Evolutionary conservation across 164 flowering plant species (phyloP), one percentile per base, ranked within the genome.

Genomic region (Buxus sempervirens): DNA sequence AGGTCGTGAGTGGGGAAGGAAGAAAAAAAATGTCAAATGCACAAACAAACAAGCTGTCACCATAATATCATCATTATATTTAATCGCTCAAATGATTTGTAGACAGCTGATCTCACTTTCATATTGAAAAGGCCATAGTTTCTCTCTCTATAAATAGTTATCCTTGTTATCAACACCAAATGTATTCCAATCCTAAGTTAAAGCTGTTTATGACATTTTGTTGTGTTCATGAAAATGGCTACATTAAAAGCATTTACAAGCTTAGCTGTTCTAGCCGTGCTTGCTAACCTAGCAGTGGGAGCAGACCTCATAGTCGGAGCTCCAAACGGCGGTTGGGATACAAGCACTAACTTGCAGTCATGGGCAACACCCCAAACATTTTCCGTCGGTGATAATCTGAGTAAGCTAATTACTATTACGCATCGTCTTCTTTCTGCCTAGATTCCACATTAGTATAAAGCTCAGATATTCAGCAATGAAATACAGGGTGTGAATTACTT

Each of bases 271-370:
- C 19, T 51, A 62, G 83, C 83, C 68, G 51, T 82, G 76, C 55
- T 82, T 57, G 57, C 82, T 15, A 2, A 82, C 41, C 14, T 79
- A 20, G 82, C 82, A 1, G 45, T 68, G 70, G 89, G 89, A 24
- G 76, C 73, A 25, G 74, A 65, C 58, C 58, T 79, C 74, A 79
- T 70, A 0, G 89, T 90, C 1, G 96, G 96, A 67, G 80, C 72
- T 54, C 70, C 85, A 5, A 76, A 60, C 22, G 90, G 90, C 12
- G 68, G 79, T 16, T 89, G 95, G 92, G 90, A 86, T 67, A 48
- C 69, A 13, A 9, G 61, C 65, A 77, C 86, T 15, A 48, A 80
- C 74, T 66, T 83, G 20, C 62, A 72, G 69, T 10, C 86, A 5
- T 88, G 92, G 96, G 84, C 81, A 6, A 42, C 82, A 8, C 63